Evolutionary conservation across 2,329 filamentous ascomycete genomes (phyloP).

Genomic region (Apiospora saccharicola): DNA sequence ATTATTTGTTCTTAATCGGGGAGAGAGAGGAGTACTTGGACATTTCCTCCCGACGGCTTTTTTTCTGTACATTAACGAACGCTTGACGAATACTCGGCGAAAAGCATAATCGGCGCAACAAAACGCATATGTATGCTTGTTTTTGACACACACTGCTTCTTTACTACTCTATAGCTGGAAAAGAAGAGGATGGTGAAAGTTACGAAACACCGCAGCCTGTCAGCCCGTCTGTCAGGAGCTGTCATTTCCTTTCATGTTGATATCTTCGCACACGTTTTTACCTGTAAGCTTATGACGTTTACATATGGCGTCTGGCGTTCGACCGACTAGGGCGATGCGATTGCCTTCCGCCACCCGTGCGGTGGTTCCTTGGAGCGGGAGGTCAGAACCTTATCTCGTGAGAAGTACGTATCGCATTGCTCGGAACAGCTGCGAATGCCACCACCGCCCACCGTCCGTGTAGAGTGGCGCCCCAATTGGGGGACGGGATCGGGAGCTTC

Average conservation of each 20-base stretch:
- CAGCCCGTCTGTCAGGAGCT: neutral
- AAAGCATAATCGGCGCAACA: conserved; percentile 1
- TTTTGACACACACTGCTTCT: neutral
- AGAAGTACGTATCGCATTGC: neutral
- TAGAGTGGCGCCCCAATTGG: too few species aligned
- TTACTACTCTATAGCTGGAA: neutral
- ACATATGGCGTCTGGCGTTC: too few species aligned
- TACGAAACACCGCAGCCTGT: neutral
- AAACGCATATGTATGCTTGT: neutral
- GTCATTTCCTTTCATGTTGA: neutral
- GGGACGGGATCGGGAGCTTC: neutral
- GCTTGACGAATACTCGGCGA: conserved; percentile 12
- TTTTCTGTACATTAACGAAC: conserved; percentile 16
- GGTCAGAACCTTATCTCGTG: neutral
- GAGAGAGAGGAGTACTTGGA: conserved; percentile 3
- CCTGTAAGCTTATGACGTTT: neutral
- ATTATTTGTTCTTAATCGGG: conserved; percentile 1
- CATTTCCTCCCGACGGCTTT: neutral
- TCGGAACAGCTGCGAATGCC: neutral
- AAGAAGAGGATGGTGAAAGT: conserved; percentile 16
- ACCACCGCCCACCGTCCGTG: too few species aligned
- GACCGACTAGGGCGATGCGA: neutral
- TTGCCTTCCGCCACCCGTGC: neutral
- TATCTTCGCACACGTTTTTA: neutral
- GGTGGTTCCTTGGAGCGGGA: neutral